phyloP scores from a whole-genome alignment of 805 yeast species.

The Hanseniaspora meyeri region DNA sequence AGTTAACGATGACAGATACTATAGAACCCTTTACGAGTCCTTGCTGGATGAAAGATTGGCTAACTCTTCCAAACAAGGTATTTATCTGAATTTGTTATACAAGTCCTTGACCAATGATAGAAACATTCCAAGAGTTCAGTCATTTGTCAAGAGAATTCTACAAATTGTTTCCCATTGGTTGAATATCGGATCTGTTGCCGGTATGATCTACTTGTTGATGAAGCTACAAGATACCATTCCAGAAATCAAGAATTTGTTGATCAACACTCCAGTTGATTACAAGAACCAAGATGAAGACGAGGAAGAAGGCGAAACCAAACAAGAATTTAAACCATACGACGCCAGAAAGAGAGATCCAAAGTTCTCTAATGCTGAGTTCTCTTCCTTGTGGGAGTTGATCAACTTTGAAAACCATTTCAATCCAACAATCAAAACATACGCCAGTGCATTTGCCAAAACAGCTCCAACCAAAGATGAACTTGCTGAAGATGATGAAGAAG shows the following conservation, averaged over 20 bases:
- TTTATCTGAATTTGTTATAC: slow-evolving; percentile 74
- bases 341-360: slow-evolving; percentile 86
- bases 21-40: slow-evolving; percentile 80
- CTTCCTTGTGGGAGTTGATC: slow-evolving; percentile 78
- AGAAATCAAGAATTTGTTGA: slow-evolving; percentile 49
- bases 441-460: slow-evolving; percentile 39
- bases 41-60: slow-evolving; percentile 72
- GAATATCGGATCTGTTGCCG: slow-evolving; percentile 76
- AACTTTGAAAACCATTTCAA: slow-evolving; percentile 74
- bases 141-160: slow-evolving; percentile 80
- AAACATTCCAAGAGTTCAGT: slow-evolving; percentile 52
- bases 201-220: slow-evolving; percentile 62
- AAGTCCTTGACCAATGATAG: slow-evolving; percentile 68
- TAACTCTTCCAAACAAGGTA: slow-evolving; percentile 82
- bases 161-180: slow-evolving; percentile 80
- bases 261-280: slow-evolving; percentile 41
- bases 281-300: slow-evolving; percentile 38
- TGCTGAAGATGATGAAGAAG: slow-evolving; percentile 21
- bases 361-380: slow-evolving; percentile 67
- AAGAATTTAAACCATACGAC: slow-evolving; percentile 41
- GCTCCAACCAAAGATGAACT: slow-evolving; percentile 27
- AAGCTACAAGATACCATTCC: slow-evolving; percentile 57
- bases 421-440: slow-evolving; percentile 79
- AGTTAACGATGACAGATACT: slow-evolving; percentile 55
- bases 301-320: slow-evolving; percentile 5